Conservation (phyloP, 1,139 yeast species). For the Geotrichum restrictum region DNA sequence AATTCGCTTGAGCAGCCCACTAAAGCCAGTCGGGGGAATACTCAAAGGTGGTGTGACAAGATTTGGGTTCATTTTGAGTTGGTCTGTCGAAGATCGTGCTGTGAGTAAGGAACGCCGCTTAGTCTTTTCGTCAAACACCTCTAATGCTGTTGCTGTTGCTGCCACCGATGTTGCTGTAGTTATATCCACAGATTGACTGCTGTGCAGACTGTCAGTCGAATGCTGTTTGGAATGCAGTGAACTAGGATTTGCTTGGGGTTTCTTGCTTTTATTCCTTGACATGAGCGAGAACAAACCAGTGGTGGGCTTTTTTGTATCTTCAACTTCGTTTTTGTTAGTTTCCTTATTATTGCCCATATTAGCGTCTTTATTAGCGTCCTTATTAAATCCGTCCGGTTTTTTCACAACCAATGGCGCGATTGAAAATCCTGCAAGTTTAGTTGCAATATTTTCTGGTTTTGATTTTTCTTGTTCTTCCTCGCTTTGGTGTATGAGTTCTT, state of each 20-base stretch:
- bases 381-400: conserved; percentile 6
- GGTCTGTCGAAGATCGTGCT: conserved; percentile 35
- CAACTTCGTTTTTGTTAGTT: neutral
- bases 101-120: conserved; percentile 32
- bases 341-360: conserved; percentile 2
- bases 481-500: conserved; percentile 7
- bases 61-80: conserved; percentile 17
- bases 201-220: neutral
- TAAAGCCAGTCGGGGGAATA: conserved; percentile 21
- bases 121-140: conserved; percentile 17
- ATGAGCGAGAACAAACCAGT: conserved; percentile 10
- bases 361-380: conserved; percentile 21
- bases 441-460: conserved; percentile 23
- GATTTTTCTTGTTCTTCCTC: conserved; percentile 24
- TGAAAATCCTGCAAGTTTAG: neutral
- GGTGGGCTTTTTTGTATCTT: conserved; percentile 6
- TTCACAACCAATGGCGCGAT: neutral
- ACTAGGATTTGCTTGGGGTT: conserved; percentile 12
- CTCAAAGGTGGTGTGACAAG: conserved; percentile 1
- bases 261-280: conserved; percentile 8
- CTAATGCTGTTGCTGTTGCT: conserved; percentile 5
- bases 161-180: conserved; percentile 3
- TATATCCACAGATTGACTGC: conserved; percentile 8
- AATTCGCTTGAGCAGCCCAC: conserved; percentile 26
- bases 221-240: conserved; percentile 10